Percentiles rank a stretch among this genome's conserved stretches.
Conservation (phyloP, 345 rosid genomes). For the Lepidium africanum region DNA sequence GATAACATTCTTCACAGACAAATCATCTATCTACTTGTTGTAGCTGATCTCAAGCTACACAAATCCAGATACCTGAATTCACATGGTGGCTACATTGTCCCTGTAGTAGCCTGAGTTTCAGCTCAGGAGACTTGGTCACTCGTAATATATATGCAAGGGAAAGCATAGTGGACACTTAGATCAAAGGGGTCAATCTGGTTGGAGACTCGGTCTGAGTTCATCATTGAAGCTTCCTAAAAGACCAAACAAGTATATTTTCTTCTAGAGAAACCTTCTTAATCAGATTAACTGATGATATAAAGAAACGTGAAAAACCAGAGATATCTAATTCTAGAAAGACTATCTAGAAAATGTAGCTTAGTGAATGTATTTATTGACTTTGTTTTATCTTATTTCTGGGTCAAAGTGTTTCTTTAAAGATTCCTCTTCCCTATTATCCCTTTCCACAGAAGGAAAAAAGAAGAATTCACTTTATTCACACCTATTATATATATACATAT, state of each 20-base stretch:
- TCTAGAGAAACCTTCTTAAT: conserved; percentile 18
- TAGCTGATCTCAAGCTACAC: not conserved
- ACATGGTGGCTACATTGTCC: conserved; percentile 5
- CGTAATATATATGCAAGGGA: not conserved
- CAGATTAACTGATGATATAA: not conserved
- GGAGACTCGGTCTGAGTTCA: conserved; percentile 9
- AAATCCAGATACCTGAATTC: conserved; percentile 1
- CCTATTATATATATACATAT: conserved; percentile 15
- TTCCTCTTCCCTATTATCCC: conserved; percentile 22
- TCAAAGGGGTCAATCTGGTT: conserved; percentile 24
- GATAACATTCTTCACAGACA: not conserved
- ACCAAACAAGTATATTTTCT: conserved; percentile 4
- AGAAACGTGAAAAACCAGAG: not conserved
- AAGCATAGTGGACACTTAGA: not conserved
- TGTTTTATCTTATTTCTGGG: conserved; percentile 15
- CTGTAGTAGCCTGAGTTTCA: conserved; percentile 10
- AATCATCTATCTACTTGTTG: not conserved
- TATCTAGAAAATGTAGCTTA: not conserved
- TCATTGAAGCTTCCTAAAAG: not conserved
- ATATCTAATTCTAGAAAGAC: conserved; percentile 9
- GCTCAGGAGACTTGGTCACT: conserved; percentile 6
- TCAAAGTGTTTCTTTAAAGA: conserved; percentile 28
- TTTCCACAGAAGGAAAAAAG: conserved; percentile 1
- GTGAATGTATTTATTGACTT: conserved; percentile 25
- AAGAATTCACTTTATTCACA: conserved; percentile 25